A percentile compares a stretch with the other conserved stretches of the same genome.
Evolutionary conservation across 352 stramenopile species (phyloP).

Genomic region (Phytophthora sojae): DNA sequence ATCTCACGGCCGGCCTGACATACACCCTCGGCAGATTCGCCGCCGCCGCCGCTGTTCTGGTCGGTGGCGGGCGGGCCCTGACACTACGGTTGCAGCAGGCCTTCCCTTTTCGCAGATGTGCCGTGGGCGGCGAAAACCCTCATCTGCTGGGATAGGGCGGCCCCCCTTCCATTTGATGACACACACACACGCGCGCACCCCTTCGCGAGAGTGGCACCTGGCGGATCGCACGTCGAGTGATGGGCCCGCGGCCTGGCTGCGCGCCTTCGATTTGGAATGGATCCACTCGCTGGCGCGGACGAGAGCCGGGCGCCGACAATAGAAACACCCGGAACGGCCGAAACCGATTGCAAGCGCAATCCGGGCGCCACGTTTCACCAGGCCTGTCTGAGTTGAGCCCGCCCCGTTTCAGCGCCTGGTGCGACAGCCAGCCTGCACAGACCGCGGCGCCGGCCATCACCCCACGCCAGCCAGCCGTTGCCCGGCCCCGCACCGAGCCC

Average conservation of each 20-base stretch:
- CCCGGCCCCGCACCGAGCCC: slow-evolving; percentile 16
- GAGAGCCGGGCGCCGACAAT: slow-evolving; percentile 35
- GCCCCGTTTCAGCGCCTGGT: slow-evolving; percentile 25
- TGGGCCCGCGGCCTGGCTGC: slow-evolving; percentile 4
- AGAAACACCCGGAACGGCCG: slow-evolving; percentile 23
- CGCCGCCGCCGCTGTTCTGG: slow-evolving; percentile 2
- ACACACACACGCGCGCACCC: slow-evolving; percentile 17
- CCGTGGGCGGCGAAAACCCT: background rate
- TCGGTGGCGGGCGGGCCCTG: background rate
- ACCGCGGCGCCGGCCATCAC: background rate
- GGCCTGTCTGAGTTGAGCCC: slow-evolving; percentile 21
- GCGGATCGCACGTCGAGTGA: slow-evolving; percentile 12
- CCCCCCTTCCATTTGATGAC: slow-evolving; percentile 14
- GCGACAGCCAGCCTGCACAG: slow-evolving; percentile 12
- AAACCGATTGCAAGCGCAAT: slow-evolving; percentile 5
- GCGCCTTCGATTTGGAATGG: slow-evolving; percentile 25
- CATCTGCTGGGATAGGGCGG: too few species aligned
- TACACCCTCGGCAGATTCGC: background rate
- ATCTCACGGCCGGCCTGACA: background rate
- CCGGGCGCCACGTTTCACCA: slow-evolving; percentile 21
- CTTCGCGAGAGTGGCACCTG: too few species aligned
- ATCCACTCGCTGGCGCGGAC: slow-evolving; percentile 17
- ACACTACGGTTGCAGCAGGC: background rate
- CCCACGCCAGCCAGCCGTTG: slow-evolving; percentile 15
- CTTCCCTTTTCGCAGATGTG: slow-evolving; percentile 20